Evolutionary conservation across 1,284 basidiomycete species (phyloP).

Genomic region (Ceratobasidium sp.): DNA sequence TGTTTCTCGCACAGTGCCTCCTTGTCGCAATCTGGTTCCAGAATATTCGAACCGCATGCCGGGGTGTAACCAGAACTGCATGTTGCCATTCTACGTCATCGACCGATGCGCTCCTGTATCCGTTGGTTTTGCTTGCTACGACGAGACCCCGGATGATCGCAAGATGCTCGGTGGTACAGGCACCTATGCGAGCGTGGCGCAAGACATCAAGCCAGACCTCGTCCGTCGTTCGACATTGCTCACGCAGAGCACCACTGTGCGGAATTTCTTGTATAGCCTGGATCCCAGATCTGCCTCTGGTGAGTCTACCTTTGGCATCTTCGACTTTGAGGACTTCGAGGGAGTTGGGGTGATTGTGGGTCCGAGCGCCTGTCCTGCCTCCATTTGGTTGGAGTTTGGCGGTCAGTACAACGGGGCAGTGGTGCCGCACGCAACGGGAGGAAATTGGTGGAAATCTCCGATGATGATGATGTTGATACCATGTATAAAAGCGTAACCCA

Average conservation of each 20-base stretch:
- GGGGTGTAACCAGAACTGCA: not conserved
- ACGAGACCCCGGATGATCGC: constrained; percentile 52
- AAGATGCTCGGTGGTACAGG: constrained; percentile 52
- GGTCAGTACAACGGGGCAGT: constrained; percentile 42
- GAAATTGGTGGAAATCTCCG: constrained; percentile 48
- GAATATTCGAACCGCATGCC: not conserved
- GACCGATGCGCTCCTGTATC: not conserved
- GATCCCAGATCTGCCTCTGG: constrained; percentile 46
- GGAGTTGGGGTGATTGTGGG: too few species aligned
- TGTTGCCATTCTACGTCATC: not conserved
- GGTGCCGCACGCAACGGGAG: constrained; percentile 36
- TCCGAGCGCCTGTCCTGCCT: too few species aligned
- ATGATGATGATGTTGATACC: constrained; percentile 48
- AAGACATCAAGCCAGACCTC: constrained; percentile 56
- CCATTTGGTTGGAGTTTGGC: not conserved
- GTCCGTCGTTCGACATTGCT: constrained; percentile 57
- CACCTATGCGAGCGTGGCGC: constrained; percentile 52
- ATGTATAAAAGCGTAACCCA: too few species aligned
- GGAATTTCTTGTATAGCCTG: constrained; percentile 56
- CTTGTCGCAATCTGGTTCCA: not conserved
- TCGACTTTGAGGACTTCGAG: too few species aligned
- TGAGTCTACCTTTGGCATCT: not conserved
- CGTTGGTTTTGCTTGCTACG: not conserved
- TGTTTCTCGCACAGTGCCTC: not conserved
- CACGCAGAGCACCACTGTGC: constrained; percentile 55